Conservation (phyloP, 345 rosid genomes). For the Cardamine occulta region DNA sequence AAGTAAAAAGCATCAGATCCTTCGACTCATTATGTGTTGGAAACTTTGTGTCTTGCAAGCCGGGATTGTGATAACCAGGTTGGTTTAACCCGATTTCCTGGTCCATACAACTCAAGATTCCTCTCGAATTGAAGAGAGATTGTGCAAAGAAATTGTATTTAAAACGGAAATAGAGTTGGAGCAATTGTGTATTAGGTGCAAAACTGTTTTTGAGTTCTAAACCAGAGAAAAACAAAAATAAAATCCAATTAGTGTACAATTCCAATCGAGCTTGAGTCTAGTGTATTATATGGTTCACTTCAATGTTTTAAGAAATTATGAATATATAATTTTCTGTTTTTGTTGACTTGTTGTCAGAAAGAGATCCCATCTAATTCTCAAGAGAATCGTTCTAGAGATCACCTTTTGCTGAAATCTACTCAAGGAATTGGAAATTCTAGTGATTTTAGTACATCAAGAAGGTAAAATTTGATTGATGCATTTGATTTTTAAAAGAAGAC, state of each 20-base stretch:
- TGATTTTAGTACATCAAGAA: conserved; percentile 36
- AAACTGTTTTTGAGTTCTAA: neutral
- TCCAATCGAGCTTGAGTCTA: conserved; percentile 17
- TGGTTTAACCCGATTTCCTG: neutral
- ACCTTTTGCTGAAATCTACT: conserved; percentile 14
- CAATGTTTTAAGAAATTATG: conserved; percentile 1
- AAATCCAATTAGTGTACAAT: neutral
- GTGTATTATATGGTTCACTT: conserved; percentile 6
- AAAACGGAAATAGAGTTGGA: neutral
- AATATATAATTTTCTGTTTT: neutral
- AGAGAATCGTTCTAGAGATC: conserved; percentile 40
- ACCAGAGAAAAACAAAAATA: neutral
- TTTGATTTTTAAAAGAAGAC: too few species aligned
- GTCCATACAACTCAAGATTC: neutral
- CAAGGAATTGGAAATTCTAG: conserved; percentile 32
- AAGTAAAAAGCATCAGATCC: neutral
- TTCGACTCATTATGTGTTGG: neutral
- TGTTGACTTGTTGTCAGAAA: conserved; percentile 39
- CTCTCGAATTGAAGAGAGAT: neutral
- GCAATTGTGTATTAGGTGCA: neutral
- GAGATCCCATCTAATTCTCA: conserved; percentile 46
- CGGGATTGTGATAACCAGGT: neutral
- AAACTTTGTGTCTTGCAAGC: neutral
- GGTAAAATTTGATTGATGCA: conserved; percentile 21
- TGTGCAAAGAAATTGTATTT: neutral